Evolutionary conservation across 2,329 filamentous ascomycete species (phyloP), one percentile per base, ranked within the genome.

Genomic region (Trichoderma harzianum): DNA sequence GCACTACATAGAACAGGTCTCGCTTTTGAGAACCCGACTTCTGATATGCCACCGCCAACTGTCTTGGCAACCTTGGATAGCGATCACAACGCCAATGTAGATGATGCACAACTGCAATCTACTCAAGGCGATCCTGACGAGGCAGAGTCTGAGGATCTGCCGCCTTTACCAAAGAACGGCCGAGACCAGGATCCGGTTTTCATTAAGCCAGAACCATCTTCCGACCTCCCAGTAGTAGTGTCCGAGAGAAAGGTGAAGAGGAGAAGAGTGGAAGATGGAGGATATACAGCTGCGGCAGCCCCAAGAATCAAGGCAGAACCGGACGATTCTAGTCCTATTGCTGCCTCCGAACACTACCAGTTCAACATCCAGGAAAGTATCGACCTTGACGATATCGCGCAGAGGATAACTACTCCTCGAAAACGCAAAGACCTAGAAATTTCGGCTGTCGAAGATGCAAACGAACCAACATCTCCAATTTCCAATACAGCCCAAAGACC

Each of bases 181-280:
- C 70, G 26, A 8, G n/a, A 73, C 6, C 39, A 51, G 1, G 73
- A 66, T 4, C 24, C 72, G 7, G 72, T 75, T 8, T 39, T 53
- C 5, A 76, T 88, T 28, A 89, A 89, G 74, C 70, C 79, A n/a
- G 87, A 89, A 73, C 84, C 85, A 2, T 87, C 85, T 5, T 90
- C 88, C 0, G 87, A 89, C 71, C 77, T 76, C 2, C 86, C 85
- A 0, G 78, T 88, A 2, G 76, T 90, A 7, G 78, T 89, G 2
- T 87, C 83, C 4, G 86, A 87, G 73, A 84, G 86, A 16, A 76
- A 77, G 21, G 77, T 89, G 1, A 83, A 83, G 60, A 88, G 87
- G 74, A 81, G 86, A 63, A 87, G 84, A 74, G 76, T 80, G 11
- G 74, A 77, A 3, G 78, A 77, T 10, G 60, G 71, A 3, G 75